These are phyloP conservation scores for Rhododendron griersonianum DNA, from an alignment of 148 eudicot genomes.

Conservation along the genomic window DNA sequence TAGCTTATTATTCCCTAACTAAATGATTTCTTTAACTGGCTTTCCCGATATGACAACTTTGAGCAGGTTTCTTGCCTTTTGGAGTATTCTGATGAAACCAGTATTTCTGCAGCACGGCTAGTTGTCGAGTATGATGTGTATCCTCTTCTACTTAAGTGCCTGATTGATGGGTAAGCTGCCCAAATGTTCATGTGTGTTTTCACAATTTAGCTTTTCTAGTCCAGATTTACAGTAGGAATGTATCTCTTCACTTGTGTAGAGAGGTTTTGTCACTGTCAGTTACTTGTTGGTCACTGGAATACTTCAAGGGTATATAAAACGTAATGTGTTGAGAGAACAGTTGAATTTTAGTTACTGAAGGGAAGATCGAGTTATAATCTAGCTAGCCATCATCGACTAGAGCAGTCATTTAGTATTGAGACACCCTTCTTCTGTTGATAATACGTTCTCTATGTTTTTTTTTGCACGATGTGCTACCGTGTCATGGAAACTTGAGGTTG, in stretches of 20 bases:
- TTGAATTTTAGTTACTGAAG: not conserved
- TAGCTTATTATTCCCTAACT: not conserved
- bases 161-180: slow-evolving; percentile 59
- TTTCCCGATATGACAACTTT: slow-evolving; percentile 1
- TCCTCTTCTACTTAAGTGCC: slow-evolving; percentile 80
- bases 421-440: not conserved
- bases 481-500: not conserved
- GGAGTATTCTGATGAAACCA: slow-evolving; percentile 47
- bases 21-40: not conserved
- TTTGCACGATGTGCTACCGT: not conserved
- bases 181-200: not conserved
- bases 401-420: not conserved
- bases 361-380: not conserved
- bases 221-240: not conserved
- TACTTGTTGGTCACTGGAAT: not conserved
- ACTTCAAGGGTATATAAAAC: not conserved
- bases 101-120: slow-evolving; percentile 45
- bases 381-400: not conserved
- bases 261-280: not conserved
- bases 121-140: slow-evolving; percentile 52
- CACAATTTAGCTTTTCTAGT: not conserved
- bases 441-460: not conserved
- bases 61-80: slow-evolving; percentile 75
- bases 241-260: not conserved
- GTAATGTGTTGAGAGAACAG: not conserved